These are phyloP conservation scores for Aristolochia californica DNA, from an alignment of 164 flowering plant genomes.

Conservation along the genomic window DNA sequence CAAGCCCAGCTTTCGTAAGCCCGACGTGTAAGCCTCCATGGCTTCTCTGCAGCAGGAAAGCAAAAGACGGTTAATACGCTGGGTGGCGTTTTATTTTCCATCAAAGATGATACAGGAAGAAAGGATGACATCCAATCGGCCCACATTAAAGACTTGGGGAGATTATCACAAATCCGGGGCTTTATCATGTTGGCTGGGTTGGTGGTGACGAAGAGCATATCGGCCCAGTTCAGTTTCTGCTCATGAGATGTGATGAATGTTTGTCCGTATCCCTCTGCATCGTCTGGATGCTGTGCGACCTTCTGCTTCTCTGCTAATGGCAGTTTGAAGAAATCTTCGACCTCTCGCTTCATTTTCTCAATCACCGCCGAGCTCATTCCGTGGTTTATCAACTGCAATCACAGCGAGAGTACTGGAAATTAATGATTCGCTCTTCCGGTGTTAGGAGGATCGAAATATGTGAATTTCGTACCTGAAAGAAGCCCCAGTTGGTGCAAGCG, in stretches of 20 bases:
- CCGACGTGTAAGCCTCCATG: too few species aligned
- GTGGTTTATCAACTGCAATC: slow-evolving; percentile 36
- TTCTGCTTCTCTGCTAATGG: slow-evolving; percentile 39
- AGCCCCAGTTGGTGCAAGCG: slow-evolving; percentile 36
- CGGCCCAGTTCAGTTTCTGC: slow-evolving; percentile 54
- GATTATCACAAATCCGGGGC: slow-evolving; percentile 21
- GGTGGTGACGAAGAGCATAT: slow-evolving; percentile 25
- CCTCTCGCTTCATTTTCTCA: slow-evolving; percentile 32
- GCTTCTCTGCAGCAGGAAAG: too few species aligned
- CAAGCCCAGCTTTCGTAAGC: too few species aligned
- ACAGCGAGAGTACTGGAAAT: too few species aligned
- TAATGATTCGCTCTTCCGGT: too few species aligned
- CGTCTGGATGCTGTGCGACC: slow-evolving; percentile 21
- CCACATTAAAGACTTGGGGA: slow-evolving; percentile 36
- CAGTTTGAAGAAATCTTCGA: slow-evolving; percentile 27
- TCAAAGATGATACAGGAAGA: too few species aligned
- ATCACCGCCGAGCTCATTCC: slow-evolving; percentile 22
- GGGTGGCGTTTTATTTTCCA: too few species aligned
- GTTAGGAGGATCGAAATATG: too few species aligned
- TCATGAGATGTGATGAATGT: slow-evolving; percentile 37
- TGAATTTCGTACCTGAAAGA: slow-evolving; percentile 26
- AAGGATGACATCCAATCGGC: too few species aligned
- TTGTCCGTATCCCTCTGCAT: slow-evolving; percentile 46
- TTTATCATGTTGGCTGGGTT: slow-evolving; percentile 20
- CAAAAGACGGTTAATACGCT: too few species aligned